Conservation (phyloP, 2,329 filamentous ascomycete genomes). For the Rhexocercosporidium sp. region DNA sequence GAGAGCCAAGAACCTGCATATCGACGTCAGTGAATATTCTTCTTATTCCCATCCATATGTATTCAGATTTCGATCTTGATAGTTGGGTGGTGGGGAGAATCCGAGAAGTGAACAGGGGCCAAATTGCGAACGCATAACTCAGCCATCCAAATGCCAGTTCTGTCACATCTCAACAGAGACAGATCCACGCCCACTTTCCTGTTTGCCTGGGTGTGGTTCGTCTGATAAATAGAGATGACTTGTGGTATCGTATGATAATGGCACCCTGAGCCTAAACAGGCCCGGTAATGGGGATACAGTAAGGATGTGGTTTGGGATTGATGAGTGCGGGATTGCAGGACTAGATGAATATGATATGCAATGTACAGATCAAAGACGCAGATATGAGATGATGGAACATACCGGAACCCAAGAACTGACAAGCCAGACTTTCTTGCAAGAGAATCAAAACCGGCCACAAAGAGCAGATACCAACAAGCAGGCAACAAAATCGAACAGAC, state of each 20-base stretch:
- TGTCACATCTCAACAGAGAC: not conserved
- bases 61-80: not conserved
- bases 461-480: not conserved
- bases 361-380: not conserved
- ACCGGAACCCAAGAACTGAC: not conserved
- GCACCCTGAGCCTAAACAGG: not conserved
- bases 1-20: not conserved
- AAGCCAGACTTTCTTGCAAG: not conserved
- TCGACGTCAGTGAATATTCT: not conserved
- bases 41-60: not conserved
- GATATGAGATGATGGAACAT: not conserved
- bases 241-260: not conserved
- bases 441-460: not conserved
- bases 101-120: not conserved
- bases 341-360: not conserved
- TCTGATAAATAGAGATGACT: not conserved
- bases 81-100: not conserved
- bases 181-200: not conserved
- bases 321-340: not conserved
- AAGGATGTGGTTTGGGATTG: not conserved
- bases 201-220: not conserved
- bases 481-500: conserved; percentile 6
- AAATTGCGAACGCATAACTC: not conserved
- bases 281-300: not conserved
- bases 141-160: not conserved